Evolutionary conservation across 495 filamentous ascomycete genomes (phyloP), one percentile per base, ranked within the genome.

Genomic region (Aspergillus steynii): DNA sequence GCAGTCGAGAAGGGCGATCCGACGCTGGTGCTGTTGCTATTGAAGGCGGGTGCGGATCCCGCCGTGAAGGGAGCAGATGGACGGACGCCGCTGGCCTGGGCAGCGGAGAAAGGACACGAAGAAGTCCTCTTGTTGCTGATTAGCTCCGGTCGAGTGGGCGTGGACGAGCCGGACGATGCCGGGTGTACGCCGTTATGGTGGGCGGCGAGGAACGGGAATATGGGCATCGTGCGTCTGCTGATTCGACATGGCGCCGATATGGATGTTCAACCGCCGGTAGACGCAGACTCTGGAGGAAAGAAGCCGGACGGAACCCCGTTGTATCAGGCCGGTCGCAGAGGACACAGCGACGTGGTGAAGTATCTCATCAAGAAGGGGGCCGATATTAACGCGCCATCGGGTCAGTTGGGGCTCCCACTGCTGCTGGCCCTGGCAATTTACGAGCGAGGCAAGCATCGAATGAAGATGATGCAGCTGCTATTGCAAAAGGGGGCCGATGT

Each of bases 401-500:
- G 61, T 6, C 29, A 55, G 25, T 28, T 55, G 15, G 68, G 64
- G 20, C 37, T 61, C 7, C 62, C 68, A 7, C 55, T 71, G 57
- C 29, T 71, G 27, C 28, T 71, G 29, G 55, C 63, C 8, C 47
- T 68, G 10, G 56, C 68, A 4, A 56, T 67, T 29, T 61, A 59
- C 56, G 68, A 68, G 46, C 58, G 65, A 10, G 62, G 53, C 49
- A 68, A 63, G 53, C 56, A 53, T 9, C 61, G 61, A 1, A 42
- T 63, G 48, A 56, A 63, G 28, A 65, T 73, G 50, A 52, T 71
- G 29, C 32, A 54, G 37, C 27, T 73, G 25, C 61, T 79, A 5
- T 59, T 82, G 6, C 60, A 72, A 12, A 73, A 71, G 58, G 75
- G 72, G 1, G 77, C 79, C 2, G 67, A 80, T 53, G 60, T 72